Conservation (phyloP, 176 grass and related monocot genomes). For the Carex parvula region DNA sequence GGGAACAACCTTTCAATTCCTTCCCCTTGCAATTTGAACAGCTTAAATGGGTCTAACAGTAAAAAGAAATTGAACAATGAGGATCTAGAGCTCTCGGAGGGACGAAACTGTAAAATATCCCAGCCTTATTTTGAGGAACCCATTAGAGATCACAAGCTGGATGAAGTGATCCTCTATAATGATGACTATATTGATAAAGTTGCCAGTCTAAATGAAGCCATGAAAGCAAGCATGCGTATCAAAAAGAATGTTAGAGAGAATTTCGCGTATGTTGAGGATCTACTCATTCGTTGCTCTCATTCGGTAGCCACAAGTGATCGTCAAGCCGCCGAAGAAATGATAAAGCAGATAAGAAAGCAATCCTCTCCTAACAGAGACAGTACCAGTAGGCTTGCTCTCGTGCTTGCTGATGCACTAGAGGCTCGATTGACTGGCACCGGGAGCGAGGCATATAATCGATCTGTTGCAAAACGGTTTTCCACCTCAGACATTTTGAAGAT, state of each 20-base stretch:
- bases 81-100: conserved; percentile 30
- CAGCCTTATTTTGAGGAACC: conserved; percentile 24
- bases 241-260: conserved; percentile 36
- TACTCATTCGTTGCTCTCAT: conserved; percentile 37
- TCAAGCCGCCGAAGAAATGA: conserved; percentile 15
- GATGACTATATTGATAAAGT: conserved; percentile 29
- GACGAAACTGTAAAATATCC: conserved; percentile 29
- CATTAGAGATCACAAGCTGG: conserved; percentile 25
- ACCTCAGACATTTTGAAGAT: conserved; percentile 33
- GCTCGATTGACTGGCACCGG: conserved; percentile 34
- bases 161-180: conserved; percentile 30
- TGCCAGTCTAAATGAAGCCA: conserved; percentile 23
- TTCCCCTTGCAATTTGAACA: background rate
- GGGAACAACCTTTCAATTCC: background rate
- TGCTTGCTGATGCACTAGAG: conserved; percentile 36
- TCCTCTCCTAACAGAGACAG: conserved; percentile 20
- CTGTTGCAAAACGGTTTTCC: conserved; percentile 28
- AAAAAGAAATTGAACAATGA: conserved; percentile 26
- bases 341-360: conserved; percentile 38
- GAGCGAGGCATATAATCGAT: conserved; percentile 24
- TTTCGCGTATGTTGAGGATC: conserved; percentile 28
- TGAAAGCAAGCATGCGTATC: conserved; percentile 19
- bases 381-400: conserved; percentile 23
- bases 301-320: conserved; percentile 28
- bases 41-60: conserved; percentile 2